These are phyloP conservation scores for Leccinum subgranulosum DNA, from an alignment of 768 basidiomycete species.

Conservation along the genomic window DNA sequence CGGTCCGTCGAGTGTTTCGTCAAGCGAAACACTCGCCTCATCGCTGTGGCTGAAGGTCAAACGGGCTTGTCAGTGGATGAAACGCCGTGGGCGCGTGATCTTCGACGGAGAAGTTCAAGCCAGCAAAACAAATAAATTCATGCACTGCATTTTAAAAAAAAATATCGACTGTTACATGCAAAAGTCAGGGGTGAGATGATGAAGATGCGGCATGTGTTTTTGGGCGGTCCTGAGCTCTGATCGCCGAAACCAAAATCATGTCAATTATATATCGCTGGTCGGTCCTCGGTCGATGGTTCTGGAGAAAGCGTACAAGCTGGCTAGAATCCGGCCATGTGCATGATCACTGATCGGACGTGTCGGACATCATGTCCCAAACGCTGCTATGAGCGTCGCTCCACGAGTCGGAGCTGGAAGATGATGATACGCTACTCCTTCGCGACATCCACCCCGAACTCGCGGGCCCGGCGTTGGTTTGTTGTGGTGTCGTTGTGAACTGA, in stretches of 20 bases:
- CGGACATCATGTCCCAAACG: slow-evolving; percentile 27
- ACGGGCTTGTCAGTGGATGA: neutral
- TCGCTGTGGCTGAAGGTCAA: neutral
- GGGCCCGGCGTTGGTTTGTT: neutral
- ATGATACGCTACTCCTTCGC: slow-evolving; percentile 15
- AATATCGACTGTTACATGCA: slow-evolving; percentile 2
- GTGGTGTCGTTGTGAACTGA: neutral
- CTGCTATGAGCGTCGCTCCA: slow-evolving; percentile 31
- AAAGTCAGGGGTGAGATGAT: neutral
- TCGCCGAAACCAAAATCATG: neutral
- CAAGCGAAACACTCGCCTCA: neutral
- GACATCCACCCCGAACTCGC: neutral
- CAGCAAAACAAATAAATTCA: neutral
- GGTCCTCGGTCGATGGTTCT: neutral
- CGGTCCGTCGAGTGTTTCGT: neutral
- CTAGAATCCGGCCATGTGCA: neutral
- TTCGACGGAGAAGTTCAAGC: neutral
- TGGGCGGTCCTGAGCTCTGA: neutral
- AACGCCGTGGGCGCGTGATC: neutral
- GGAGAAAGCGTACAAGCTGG: neutral
- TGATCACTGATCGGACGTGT: slow-evolving; percentile 2
- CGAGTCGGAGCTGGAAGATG: slow-evolving; percentile 14
- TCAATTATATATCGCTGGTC: neutral
- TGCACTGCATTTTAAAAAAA: neutral
- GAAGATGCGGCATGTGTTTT: neutral